phyloP scores from a whole-genome alignment of 176 grass and related monocot genomes.

The Rhynchospora tenuis region DNA sequence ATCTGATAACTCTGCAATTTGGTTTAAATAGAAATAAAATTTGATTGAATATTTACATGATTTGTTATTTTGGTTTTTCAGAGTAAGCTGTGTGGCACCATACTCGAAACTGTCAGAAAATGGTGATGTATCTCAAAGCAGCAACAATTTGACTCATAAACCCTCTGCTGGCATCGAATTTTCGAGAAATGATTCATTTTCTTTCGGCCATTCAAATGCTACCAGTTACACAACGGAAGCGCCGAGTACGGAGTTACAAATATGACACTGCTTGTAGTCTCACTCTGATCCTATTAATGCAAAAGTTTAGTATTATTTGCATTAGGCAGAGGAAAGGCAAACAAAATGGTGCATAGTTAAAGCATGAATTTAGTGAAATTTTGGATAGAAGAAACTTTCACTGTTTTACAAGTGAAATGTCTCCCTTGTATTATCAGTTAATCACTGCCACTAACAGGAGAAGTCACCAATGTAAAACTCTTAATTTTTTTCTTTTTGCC shows the following conservation, averaged over 20 bases:
- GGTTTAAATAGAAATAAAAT: not conserved
- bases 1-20: not conserved
- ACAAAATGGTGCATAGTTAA: slow-evolving; percentile 26
- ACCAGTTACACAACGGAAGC: slow-evolving; percentile 45
- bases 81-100: slow-evolving; percentile 43
- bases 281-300: slow-evolving; percentile 28
- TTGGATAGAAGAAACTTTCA: slow-evolving; percentile 25
- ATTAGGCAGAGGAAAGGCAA: slow-evolving; percentile 20
- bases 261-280: slow-evolving; percentile 51
- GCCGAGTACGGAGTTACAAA: slow-evolving; percentile 55
- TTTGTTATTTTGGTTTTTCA: slow-evolving; percentile 28
- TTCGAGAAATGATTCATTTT: slow-evolving; percentile 51
- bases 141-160: slow-evolving; percentile 34
- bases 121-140: slow-evolving; percentile 40
- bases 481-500: slow-evolving; percentile 42
- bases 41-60: not conserved
- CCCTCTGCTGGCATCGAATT: slow-evolving; percentile 50
- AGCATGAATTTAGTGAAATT: slow-evolving; percentile 35
- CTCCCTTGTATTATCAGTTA: slow-evolving; percentile 36
- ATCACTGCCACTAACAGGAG: slow-evolving; percentile 49
- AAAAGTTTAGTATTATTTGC: slow-evolving; percentile 32
- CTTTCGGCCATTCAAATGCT: slow-evolving; percentile 49
- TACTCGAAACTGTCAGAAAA: slow-evolving; percentile 58
- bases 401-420: slow-evolving; percentile 29
- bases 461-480: slow-evolving; percentile 51